Conservation (phyloP, 1,284 basidiomycete species). For the Apiotrichum montevideense region DNA sequence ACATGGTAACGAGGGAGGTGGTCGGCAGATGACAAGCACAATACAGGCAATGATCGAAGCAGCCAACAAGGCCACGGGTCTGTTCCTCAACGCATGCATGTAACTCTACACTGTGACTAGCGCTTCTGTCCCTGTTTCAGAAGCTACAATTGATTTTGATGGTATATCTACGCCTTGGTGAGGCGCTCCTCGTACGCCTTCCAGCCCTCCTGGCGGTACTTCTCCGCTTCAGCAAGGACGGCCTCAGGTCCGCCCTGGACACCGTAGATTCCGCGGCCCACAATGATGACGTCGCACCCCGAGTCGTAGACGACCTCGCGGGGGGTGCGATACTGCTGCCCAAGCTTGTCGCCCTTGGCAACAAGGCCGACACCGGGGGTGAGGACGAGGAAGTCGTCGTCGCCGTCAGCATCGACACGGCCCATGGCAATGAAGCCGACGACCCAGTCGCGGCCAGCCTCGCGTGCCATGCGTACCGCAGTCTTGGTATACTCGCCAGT, state of each 20-base stretch:
- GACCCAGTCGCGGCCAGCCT: constrained; percentile 70
- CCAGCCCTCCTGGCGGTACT: constrained; percentile 86
- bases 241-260: constrained; percentile 55
- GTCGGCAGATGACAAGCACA: background rate
- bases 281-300: constrained; percentile 97
- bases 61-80: background rate
- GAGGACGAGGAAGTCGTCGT: constrained; percentile 80
- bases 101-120: constrained; percentile 6
- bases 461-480: constrained; percentile 78
- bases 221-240: constrained; percentile 66
- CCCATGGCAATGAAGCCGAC: constrained; percentile 91
- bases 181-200: constrained; percentile 66
- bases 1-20: background rate
- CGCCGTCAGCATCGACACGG: constrained; percentile 62
- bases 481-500: constrained; percentile 76
- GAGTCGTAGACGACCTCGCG: constrained; percentile 71
- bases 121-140: background rate
- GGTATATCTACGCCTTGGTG: constrained; percentile 10
- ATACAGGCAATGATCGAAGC: background rate
- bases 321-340: constrained; percentile 95
- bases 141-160: background rate
- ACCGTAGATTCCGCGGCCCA: constrained; percentile 91
- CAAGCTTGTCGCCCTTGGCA: constrained; percentile 75
- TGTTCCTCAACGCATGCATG: constrained; percentile 7
- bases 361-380: constrained; percentile 92